These are phyloP conservation scores for Chrysochromulina tobinii DNA, from an alignment of 78 protist genomes.

Conservation along the genomic window DNA sequence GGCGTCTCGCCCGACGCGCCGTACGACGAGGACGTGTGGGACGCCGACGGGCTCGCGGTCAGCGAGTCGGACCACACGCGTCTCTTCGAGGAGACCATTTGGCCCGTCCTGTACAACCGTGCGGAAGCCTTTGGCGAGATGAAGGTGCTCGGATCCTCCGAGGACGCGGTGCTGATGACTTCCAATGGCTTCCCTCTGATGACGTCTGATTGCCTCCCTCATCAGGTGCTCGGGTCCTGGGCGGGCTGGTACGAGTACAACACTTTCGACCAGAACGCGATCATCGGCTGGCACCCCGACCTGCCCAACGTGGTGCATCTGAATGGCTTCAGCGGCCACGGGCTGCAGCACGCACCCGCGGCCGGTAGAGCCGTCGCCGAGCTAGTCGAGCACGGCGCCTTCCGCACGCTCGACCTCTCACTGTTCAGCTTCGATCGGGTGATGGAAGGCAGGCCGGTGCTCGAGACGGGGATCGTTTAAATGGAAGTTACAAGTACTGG, in stretches of 20 bases:
- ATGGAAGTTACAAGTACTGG: too few relatives aligned
- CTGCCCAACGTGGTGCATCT: background rate
- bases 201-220: too few relatives aligned
- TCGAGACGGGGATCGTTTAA: too few relatives aligned
- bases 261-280: slow-evolving; percentile 38
- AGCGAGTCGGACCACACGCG: background rate
- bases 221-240: background rate
- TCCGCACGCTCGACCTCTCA: slow-evolving; percentile 25
- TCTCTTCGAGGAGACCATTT: slow-evolving; percentile 16
- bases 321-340: slow-evolving; percentile 50
- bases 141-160: background rate
- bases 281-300: slow-evolving; percentile 22
- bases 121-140: background rate
- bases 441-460: too few relatives aligned
- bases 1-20: slow-evolving; percentile 39
- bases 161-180: too few relatives aligned
- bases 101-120: slow-evolving; percentile 38
- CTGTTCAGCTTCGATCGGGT: background rate
- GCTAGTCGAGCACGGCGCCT: slow-evolving; percentile 20
- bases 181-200: too few relatives aligned
- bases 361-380: slow-evolving; percentile 43
- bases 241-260: slow-evolving; percentile 42
- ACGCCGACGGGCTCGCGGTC: background rate
- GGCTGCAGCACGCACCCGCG: slow-evolving; percentile 43
- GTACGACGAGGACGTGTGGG: background rate